Base-by-base conservation (phyloP, 176 grass and related monocot species). In the Carex pumila region DNA sequence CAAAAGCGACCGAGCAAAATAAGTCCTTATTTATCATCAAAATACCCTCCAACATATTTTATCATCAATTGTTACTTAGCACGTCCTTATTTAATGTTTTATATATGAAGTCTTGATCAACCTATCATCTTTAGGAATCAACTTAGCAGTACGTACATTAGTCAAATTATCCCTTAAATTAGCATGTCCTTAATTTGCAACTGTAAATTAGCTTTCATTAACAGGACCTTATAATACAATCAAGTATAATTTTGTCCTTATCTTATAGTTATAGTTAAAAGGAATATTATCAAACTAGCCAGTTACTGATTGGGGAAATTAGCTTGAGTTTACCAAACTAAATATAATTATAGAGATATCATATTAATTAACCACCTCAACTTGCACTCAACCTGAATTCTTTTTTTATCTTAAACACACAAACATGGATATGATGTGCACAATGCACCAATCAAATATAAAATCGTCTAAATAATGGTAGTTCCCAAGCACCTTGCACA, bases 381-480 rank as follows among this genome's bases (percentile, higher is more conserved):
- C 17, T 5, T 76, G 49, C 49, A 76, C 47, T 7, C 41, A 29
- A 4, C 13, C 21, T 76, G 22, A 55, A 25, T 30, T 6, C 7
- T 55, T 54, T 76, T 76, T 76, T 47, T 54, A 17, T 32, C 12
- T 56, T 31, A 56, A 55, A 49, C 11, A 77, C 73, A 17, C 6
- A 52, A 30, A 77, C 12, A 55, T 55, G 12, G 50, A 56, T 25
- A 77, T 77, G 73, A 55, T 55, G 47, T 29, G 72, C 72, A 55
- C 72, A 47, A 76, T 25, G 72, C 49, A 54, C 49, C 49, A 55
- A 54, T 8, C 12, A 55, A 76, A 76, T 76, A 55, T 54, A 76
- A 76, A 76, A 76, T 76, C 54, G 72, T 54, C 49, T 3, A 76
- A 76, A 76, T 76, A 49, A 76, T 12, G 7, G 72, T 32, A 76